phyloP scores from a whole-genome alignment of 768 basidiomycete species.

The Suillus spraguei region DNA sequence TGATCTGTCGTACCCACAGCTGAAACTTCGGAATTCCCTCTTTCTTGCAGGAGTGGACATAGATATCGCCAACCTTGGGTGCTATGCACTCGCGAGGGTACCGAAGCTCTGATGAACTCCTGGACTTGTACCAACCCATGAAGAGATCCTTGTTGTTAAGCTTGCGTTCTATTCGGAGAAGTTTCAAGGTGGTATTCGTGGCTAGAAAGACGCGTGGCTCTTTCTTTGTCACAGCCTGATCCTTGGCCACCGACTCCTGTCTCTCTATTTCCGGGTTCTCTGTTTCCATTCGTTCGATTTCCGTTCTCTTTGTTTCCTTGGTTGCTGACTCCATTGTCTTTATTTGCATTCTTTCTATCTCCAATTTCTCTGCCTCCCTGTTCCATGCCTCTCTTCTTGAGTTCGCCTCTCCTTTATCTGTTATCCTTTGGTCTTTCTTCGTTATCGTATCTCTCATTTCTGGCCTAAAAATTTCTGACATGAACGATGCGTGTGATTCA shows the following conservation, averaged over 20 bases:
- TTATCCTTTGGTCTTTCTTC: background rate
- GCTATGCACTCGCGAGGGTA: constrained; percentile 7
- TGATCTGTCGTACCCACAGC: constrained; percentile 9
- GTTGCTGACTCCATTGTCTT: too few species aligned
- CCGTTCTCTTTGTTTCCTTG: background rate
- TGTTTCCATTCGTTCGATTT: background rate
- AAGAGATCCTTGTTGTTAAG: constrained; percentile 1
- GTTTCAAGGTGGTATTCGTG: background rate
- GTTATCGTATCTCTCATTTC: too few species aligned
- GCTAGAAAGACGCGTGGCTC: background rate
- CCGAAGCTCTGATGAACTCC: background rate
- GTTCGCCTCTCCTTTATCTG: background rate
- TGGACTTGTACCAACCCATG: constrained; percentile 11
- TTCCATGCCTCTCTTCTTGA: background rate
- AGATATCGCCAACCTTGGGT: constrained; percentile 7
- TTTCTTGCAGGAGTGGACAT: constrained; percentile 5
- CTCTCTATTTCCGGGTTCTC: background rate
- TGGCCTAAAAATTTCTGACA: background rate
- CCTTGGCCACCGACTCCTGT: background rate
- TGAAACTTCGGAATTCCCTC: constrained; percentile 4
- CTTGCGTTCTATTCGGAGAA: constrained; percentile 10
- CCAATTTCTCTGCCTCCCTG: background rate
- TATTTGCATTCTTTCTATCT: background rate
- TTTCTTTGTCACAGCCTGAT: background rate
- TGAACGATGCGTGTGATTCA: background rate